Percentiles rank a stretch among this genome's conserved stretches.
Conservation (phyloP, 2,329 filamentous ascomycete species). For the Chalaropsis ovoidea region DNA sequence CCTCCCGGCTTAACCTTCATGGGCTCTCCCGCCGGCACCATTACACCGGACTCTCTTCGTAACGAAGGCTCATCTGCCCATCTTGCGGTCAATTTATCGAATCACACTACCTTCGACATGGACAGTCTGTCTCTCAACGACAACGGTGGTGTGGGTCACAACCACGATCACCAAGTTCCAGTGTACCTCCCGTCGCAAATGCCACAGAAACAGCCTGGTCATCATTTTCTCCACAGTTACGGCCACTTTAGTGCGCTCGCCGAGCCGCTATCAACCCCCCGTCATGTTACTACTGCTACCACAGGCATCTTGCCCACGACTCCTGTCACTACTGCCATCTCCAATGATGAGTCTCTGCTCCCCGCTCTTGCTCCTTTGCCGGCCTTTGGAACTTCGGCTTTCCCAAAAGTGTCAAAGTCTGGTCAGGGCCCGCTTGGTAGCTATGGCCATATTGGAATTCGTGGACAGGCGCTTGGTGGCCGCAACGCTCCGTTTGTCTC, state of each 20-base stretch:
- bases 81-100: neutral
- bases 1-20: constrained; percentile 20
- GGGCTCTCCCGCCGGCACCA: constrained; percentile 5
- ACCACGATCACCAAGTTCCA: constrained; percentile 5
- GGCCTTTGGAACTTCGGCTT: constrained; percentile 6
- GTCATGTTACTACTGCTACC: neutral
- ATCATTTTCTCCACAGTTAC: neutral
- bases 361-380: constrained; percentile 2
- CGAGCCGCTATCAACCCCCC: neutral
- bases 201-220: constrained; percentile 6
- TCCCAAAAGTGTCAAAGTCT: constrained; percentile 6
- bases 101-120: neutral
- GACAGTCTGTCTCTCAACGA: constrained; percentile 5
- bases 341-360: neutral
- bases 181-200: constrained; percentile 6
- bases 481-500: constrained; percentile 9
- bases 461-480: neutral
- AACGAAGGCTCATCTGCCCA: constrained; percentile 3
- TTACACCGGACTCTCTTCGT: constrained; percentile 5
- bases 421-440: constrained; percentile 11
- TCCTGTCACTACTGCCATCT: neutral
- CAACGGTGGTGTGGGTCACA: neutral
- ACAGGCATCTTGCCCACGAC: neutral
- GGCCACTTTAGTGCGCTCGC: neutral
- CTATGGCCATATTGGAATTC: constrained; percentile 8